phyloP scores from a whole-genome alignment of 2,329 filamentous ascomycete species.

The Pseudopithomyces chartarum region DNA sequence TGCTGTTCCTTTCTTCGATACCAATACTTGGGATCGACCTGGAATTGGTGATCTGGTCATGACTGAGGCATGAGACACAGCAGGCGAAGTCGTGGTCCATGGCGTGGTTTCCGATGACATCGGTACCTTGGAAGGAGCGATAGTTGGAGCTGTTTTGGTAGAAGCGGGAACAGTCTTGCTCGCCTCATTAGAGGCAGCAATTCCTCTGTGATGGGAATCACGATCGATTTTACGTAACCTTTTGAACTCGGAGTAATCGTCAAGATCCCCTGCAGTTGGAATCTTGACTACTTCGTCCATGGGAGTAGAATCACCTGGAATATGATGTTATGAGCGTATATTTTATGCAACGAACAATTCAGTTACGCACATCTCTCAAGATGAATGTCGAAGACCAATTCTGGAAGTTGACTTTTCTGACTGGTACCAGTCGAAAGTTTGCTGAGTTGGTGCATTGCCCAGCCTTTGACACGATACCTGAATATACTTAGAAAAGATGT shows the following conservation, averaged over 20 bases:
- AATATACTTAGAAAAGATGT: neutral
- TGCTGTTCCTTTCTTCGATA: neutral
- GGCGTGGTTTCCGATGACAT: neutral
- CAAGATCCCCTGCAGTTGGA: conserved; percentile 51
- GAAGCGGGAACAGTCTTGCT: neutral
- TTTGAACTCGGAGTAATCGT: conserved; percentile 56
- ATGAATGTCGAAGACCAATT: conserved; percentile 40
- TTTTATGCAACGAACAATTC: neutral
- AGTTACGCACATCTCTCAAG: neutral
- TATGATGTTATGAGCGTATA: conserved; percentile 28
- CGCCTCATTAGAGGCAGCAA: neutral
- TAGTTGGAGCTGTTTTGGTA: conserved; percentile 19
- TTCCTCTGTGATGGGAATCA: conserved; percentile 10
- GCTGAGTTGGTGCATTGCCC: conserved; percentile 44
- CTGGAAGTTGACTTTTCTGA: conserved; percentile 24
- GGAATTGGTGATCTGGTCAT: neutral
- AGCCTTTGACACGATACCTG: conserved; percentile 43
- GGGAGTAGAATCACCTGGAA: conserved; percentile 40
- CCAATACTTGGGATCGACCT: neutral
- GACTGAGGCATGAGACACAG: conserved; percentile 3
- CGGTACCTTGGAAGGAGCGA: conserved; percentile 14
- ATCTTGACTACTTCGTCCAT: conserved; percentile 46
- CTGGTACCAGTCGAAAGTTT: conserved; percentile 14
- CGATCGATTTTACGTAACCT: conserved; percentile 38
- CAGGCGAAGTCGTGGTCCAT: neutral